These are phyloP conservation scores for Lachnellula arida DNA, from an alignment of 2,329 filamentous ascomycete species.

Conservation along the genomic window DNA sequence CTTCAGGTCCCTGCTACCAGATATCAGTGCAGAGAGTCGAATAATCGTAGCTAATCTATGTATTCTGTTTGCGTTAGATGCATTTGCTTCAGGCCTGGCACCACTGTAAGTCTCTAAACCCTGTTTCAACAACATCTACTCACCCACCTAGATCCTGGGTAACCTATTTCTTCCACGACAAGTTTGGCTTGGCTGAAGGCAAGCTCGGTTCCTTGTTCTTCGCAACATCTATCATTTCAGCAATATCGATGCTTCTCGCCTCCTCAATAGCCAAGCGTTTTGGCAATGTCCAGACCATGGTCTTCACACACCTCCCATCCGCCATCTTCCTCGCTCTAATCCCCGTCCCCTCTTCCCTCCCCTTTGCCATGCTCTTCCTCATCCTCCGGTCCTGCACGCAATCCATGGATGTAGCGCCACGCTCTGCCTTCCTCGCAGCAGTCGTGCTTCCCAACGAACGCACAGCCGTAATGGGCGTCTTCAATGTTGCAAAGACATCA, in stretches of 20 bases:
- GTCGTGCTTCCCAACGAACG: constrained; percentile 60
- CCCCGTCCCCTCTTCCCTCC: constrained; percentile 49
- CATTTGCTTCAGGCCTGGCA: constrained; percentile 66
- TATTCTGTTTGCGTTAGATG: constrained; percentile 63
- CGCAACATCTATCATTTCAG: constrained; percentile 47
- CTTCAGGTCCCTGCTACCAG: constrained; percentile 42
- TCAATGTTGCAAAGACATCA: constrained; percentile 65
- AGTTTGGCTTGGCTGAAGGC: constrained; percentile 44
- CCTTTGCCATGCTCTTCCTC: constrained; percentile 54
- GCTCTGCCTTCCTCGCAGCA: constrained; percentile 64
- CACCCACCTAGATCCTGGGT: constrained; percentile 51
- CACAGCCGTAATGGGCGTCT: constrained; percentile 65
- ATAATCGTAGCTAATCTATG: constrained; percentile 56
- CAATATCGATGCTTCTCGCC: constrained; percentile 48
- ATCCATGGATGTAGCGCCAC: constrained; percentile 67
- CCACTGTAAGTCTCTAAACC: constrained; percentile 45
- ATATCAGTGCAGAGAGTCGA: constrained; percentile 53
- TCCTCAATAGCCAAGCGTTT: constrained; percentile 51
- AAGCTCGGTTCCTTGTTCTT: constrained; percentile 52
- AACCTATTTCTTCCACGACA: constrained; percentile 50
- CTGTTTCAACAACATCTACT: constrained; percentile 14
- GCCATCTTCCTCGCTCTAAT: constrained; percentile 61
- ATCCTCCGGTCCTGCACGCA: constrained; percentile 57
- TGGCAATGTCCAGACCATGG: constrained; percentile 69
- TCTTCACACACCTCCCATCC: constrained; percentile 68